Evolutionary conservation across 192 early-diverging fungal species (phyloP), one percentile per base, ranked within the genome.

Genomic region (Cladochytrium replicatum): DNA sequence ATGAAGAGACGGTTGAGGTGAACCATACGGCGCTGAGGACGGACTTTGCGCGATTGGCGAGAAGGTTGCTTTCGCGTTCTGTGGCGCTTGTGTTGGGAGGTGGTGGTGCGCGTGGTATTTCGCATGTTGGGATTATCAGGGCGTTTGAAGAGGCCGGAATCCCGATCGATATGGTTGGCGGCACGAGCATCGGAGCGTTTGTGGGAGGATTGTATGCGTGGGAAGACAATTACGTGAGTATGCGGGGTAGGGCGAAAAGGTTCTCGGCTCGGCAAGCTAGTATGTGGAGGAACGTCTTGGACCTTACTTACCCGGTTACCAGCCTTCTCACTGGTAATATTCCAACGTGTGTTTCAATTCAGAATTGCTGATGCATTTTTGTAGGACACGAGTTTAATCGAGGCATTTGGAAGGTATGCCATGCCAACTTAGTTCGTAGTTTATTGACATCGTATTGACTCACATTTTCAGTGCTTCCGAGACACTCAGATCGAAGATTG

Each of bases 71-170:
- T 38, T 88, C 87, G 37, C 83, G 83, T 43, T 91, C 90, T 0
- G 84, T 99, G 4, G 96, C 90, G 2, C 65, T 99, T 2, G 93
- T 96, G 21, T 67, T 99, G 22, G 89, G 96, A 17, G 96, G 96
- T 22, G 96, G 96, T 24, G 96, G 96, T 1, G 96, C 96, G 0
- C 80, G 96, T 28, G 96, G 96, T 6, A 87, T 96, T 37, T 72
- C 85, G 0, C 91, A 96, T 37, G 75, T 97, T 49, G 92, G 93
- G 37, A 74, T 96, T 29, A 87, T 99, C 55, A 77, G 79, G 29
- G 92, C 93, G 0, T 71, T 99, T 27, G 93, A 99, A 58, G 96
- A 99, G 57, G 91, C 89, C 2, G 96, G 96, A 0, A 87, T 99
- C 29, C 93, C 93, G 1, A 82, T 99, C 24, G 96, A 99, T 63